Base-by-base conservation (phyloP, 192 early-diverging fungal genomes). In the Coemansia sp. region DNA sequence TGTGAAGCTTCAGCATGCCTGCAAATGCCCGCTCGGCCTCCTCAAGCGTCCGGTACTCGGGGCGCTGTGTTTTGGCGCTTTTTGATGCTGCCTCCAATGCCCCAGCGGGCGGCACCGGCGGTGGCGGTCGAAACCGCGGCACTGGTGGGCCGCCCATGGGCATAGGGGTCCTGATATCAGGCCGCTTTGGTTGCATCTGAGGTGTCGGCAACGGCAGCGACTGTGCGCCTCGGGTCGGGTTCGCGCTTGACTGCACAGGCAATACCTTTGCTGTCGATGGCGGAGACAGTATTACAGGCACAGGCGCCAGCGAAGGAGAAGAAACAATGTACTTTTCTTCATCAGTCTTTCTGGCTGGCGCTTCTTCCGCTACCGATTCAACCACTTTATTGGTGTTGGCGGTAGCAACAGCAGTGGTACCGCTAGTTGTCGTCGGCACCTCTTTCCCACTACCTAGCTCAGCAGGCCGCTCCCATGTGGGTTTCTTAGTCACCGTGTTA, bases 401-500 rank as follows among this genome's bases (percentile, higher is more conserved):
- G 3, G 46, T 2, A 48, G 46, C 1, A n/a, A 48, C 46, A 48
- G 0, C 46, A 14, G 46, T 48, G 16, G 16, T 3, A 48, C 12
- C 46, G 5, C 9, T 4, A 17, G 25, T 22, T 56, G 19, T 37
- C 9, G 37, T 25, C 32, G 9, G 14, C 5, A 37, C 16, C 16
- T 13, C 38, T 17, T 6, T 22, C 14, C 37, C 37, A 7, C 39
- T 41, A 22, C 57, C 57, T 32, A 80, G 87, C 57, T 92, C 94
- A 0, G 74, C 84, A 7, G 96, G 96, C 42, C 89, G 87, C 25
- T 93, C 90, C 96, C 96, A 98, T 17, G 88, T 89, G 4, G 94
- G 92, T 62, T 90, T 86, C 57, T 93, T 90, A 43, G 91, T 90
- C 32, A 65, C 60, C 4, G 83, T 79, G 75, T 97, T 91, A 80